phyloP scores from a whole-genome alignment of 2,329 filamentous ascomycete species.

The Venturia asperata region DNA sequence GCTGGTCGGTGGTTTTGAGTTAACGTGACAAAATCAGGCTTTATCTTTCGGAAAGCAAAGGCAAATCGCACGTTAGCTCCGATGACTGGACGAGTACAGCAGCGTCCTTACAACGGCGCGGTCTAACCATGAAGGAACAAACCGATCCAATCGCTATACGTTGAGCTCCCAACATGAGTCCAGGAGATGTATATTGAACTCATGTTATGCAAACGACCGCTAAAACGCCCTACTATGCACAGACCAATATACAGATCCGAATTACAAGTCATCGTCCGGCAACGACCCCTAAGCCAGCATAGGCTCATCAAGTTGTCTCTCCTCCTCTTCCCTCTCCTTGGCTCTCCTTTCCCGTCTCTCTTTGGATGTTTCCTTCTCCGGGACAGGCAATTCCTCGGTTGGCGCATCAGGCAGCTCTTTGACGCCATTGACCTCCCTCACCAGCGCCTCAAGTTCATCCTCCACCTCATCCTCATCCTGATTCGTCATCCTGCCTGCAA shows the following conservation, averaged over 20 bases:
- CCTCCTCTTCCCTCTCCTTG: slow-evolving; percentile 25
- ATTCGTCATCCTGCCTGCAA: slow-evolving; percentile 80
- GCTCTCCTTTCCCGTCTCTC: slow-evolving; percentile 29
- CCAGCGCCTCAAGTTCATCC: slow-evolving; percentile 80
- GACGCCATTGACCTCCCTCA: slow-evolving; percentile 49
- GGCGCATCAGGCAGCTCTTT: slow-evolving; percentile 36
- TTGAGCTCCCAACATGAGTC: background rate
- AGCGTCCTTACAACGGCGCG: too few relatives aligned
- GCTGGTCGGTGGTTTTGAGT: too few relatives aligned
- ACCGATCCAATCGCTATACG: background rate
- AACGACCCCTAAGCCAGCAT: slow-evolving; percentile 28
- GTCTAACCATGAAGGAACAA: background rate
- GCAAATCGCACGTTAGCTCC: too few relatives aligned
- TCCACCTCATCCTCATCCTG: slow-evolving; percentile 98
- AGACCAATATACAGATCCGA: background rate
- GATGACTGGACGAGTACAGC: background rate
- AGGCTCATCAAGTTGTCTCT: slow-evolving; percentile 30
- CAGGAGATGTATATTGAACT: background rate
- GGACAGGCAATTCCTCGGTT: slow-evolving; percentile 24
- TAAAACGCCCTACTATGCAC: slow-evolving; percentile 7
- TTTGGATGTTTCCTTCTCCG: slow-evolving; percentile 28
- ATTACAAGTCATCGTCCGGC: background rate
- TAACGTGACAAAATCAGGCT: too few relatives aligned
- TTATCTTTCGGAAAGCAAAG: too few relatives aligned
- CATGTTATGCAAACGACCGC: slow-evolving; percentile 5